Conservation (phyloP, 768 basidiomycete species). For the Pleurotus giganteus region DNA sequence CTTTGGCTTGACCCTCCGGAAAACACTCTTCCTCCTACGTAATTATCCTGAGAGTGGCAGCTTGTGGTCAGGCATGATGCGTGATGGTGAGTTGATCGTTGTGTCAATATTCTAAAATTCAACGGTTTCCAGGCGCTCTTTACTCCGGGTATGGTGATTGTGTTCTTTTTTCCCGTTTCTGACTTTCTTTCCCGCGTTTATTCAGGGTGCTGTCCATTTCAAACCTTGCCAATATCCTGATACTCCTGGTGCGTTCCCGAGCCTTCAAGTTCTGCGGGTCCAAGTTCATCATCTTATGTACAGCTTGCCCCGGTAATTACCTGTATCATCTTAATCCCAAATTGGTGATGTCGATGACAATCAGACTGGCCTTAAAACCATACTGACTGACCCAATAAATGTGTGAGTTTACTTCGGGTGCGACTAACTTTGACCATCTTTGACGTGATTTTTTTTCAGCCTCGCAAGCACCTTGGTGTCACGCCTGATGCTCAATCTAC, state of each 20-base stretch:
- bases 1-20: slow-evolving; percentile 39
- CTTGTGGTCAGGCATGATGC: slow-evolving; percentile 31
- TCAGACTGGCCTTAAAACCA: slow-evolving; percentile 31
- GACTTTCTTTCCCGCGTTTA: not conserved
- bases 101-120: not conserved
- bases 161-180: not conserved
- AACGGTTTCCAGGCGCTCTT: slow-evolving; percentile 28
- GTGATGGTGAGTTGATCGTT: slow-evolving; percentile 33
- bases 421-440: not conserved
- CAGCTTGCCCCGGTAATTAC: slow-evolving; percentile 32
- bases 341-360: not conserved
- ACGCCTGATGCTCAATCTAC: slow-evolving; percentile 39
- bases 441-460: not conserved
- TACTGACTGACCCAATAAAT: slow-evolving; percentile 33
- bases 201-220: slow-evolving; percentile 33
- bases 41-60: slow-evolving; percentile 15
- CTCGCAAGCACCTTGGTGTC: slow-evolving; percentile 36
- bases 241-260: slow-evolving; percentile 29
- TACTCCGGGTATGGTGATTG: slow-evolving; percentile 32
- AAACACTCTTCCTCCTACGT: slow-evolving; percentile 27
- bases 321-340: not conserved
- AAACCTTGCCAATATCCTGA: slow-evolving; percentile 35
- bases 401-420: slow-evolving; percentile 22
- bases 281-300: not conserved
- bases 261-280: not conserved